These are phyloP conservation scores for Xylaria castorea DNA, from an alignment of 495 filamentous ascomycete genomes.

Conservation along the genomic window DNA sequence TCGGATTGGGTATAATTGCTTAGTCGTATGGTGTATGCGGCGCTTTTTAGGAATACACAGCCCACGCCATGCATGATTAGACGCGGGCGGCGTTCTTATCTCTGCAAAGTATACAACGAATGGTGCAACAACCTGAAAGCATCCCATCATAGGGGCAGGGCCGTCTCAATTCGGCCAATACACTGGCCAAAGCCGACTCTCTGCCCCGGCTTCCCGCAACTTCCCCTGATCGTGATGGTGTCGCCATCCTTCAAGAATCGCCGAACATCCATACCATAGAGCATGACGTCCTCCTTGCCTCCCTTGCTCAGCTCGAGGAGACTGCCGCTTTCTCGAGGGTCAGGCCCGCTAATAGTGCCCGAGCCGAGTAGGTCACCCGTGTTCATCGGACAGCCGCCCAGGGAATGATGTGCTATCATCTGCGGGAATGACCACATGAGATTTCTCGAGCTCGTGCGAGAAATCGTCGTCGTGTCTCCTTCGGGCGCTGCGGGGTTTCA, in stretches of 20 bases:
- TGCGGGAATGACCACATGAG: slow-evolving; percentile 92
- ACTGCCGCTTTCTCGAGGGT: slow-evolving; percentile 68
- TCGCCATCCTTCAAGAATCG: slow-evolving; percentile 88
- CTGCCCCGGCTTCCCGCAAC: slow-evolving; percentile 62
- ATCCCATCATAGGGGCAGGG: slow-evolving; percentile 27
- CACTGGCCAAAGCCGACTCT: slow-evolving; percentile 79
- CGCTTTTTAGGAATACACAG: neutral
- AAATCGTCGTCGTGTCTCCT: slow-evolving; percentile 69
- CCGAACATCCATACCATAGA: slow-evolving; percentile 73
- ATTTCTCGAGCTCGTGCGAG: slow-evolving; percentile 68
- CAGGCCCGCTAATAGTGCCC: slow-evolving; percentile 85
- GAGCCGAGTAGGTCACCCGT: slow-evolving; percentile 86
- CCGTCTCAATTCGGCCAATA: slow-evolving; percentile 59
- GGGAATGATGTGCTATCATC: slow-evolving; percentile 91
- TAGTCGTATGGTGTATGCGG: neutral
- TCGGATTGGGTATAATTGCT: neutral
- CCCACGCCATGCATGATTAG: neutral
- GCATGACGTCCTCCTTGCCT: slow-evolving; percentile 68
- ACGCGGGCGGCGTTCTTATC: neutral
- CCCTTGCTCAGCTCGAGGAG: slow-evolving; percentile 78
- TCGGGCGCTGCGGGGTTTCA: slow-evolving; percentile 55
- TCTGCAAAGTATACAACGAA: neutral
- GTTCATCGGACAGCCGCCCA: slow-evolving; percentile 82
- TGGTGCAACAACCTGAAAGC: neutral
- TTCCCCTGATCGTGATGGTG: slow-evolving; percentile 72